Evolutionary conservation across 2,329 filamentous ascomycete species (phyloP).

Genomic region (Nemania serpens): DNA sequence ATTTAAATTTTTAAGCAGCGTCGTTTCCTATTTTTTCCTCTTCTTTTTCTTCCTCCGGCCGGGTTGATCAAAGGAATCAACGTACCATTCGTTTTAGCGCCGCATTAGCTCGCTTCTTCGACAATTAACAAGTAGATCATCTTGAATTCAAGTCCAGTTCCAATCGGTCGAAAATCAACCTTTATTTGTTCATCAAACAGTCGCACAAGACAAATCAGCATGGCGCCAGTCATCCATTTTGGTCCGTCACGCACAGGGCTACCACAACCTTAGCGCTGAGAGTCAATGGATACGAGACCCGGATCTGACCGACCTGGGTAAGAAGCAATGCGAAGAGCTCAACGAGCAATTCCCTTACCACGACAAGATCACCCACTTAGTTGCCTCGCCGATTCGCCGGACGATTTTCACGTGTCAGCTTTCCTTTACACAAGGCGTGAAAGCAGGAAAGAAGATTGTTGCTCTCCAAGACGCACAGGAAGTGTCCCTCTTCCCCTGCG

Average conservation of each 20-base stretch:
- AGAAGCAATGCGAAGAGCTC: slow-evolving; percentile 72
- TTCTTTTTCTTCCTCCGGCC: background rate
- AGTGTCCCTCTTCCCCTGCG: slow-evolving; percentile 73
- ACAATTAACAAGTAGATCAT: background rate
- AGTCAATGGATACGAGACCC: slow-evolving; percentile 81
- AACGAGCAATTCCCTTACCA: slow-evolving; percentile 67
- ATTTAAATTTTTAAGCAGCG: slow-evolving; percentile 4
- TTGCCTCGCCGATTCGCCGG: slow-evolving; percentile 79
- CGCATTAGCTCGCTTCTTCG: background rate
- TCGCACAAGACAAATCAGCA: slow-evolving; percentile 31
- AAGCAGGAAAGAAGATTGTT: slow-evolving; percentile 56
- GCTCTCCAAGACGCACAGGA: slow-evolving; percentile 81
- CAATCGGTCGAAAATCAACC: background rate
- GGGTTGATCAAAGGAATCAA: background rate
- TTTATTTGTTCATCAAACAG: background rate
- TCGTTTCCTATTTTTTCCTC: too few relatives aligned
- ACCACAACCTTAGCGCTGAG: slow-evolving; percentile 74
- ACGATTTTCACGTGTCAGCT: slow-evolving; percentile 79
- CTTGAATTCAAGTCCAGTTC: background rate
- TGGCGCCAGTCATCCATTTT: slow-evolving; percentile 64
- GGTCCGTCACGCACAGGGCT: slow-evolving; percentile 78
- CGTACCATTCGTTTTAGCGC: background rate
- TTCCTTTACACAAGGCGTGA: slow-evolving; percentile 65
- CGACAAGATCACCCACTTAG: slow-evolving; percentile 67
- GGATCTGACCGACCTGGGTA: slow-evolving; percentile 74